Base-by-base conservation (phyloP, 208 protist genomes). In the Acanthamoeba triangularis region DNA sequence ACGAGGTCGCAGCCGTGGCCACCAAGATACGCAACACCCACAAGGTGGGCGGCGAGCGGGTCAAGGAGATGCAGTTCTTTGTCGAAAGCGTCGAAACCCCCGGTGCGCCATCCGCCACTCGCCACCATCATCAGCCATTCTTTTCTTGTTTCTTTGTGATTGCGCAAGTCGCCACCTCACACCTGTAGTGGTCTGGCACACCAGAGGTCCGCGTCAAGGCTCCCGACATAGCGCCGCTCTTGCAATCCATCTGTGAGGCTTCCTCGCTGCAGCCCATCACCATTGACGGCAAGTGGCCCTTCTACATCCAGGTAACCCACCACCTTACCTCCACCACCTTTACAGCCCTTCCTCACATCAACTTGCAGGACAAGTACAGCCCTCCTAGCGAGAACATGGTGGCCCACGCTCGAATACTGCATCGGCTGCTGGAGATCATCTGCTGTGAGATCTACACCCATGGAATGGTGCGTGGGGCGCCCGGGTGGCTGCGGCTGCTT, bases 21-120 rank as follows among this genome's bases (percentile, higher is more conserved):
- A 14, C 76, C 47, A 85, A 85, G 41, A 85, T 85, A 20, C 35
- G 76, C 0, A 85, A 85, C 30, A 85, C 76, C 13, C 76, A 85
- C 44, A 85, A 85, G 44, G 76, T 85, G 23, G 76, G 76, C 76
- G 76, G 76, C 20, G 76, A 85, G 28, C 76, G 76, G 8, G 76
- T 85, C 33, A 85, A 85, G 47, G 76, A 85, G 47, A 85, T 85
- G 76, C 76, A 85, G 41, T 85, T 85, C 44, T 85, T 85, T 18
- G 76, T 85, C 76, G 76, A 85, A 33, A 85, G 76, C 28, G 76
- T 85, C n/a, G 76, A 85, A n/a, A 85, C 72, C 8, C 72, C 72
- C 7, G 72, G 72, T 82, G 20, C 0, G 30, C 13, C 37, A 13
- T 23, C 10, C 49, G 49, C 49, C 37, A 41, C 37, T 41, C 37